Percentiles rank a stretch among this genome's conserved stretches.
Evolutionary conservation across 208 protist genomes (phyloP).

Genomic region (Spironucleus salmonicida): DNA sequence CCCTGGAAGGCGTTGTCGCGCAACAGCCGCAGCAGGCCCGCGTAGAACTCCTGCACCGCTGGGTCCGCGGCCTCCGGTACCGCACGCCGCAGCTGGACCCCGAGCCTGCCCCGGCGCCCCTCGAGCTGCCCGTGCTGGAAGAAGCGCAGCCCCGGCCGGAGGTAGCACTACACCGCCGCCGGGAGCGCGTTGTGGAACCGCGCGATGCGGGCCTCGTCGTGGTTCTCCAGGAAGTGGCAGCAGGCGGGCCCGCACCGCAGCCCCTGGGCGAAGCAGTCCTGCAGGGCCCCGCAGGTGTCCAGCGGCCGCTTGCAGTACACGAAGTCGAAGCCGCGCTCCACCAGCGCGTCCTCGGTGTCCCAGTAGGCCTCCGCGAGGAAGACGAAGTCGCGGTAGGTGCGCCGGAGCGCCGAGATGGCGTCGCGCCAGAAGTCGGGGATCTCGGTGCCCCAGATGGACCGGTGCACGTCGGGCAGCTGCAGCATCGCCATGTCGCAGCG

Average conservation of each 20-base stretch:
- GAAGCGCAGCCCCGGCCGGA: constrained; percentile 31
- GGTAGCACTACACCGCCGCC: too few species aligned
- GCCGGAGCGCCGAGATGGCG: constrained; percentile 49
- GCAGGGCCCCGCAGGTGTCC: neutral
- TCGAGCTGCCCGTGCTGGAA: constrained; percentile 25
- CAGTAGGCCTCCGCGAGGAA: constrained; percentile 55
- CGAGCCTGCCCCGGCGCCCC: constrained; percentile 16
- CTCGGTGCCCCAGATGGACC: constrained; percentile 44
- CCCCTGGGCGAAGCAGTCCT: neutral
- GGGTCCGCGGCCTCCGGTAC: neutral
- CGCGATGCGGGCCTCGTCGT: constrained; percentile 23
- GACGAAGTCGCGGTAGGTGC: constrained; percentile 44
- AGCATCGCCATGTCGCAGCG: constrained; percentile 58
- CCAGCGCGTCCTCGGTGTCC: constrained; percentile 33
- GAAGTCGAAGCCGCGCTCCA: constrained; percentile 53
- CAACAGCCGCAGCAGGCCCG: too few species aligned
- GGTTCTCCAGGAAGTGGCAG: constrained; percentile 47
- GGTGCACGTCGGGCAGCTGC: constrained; percentile 49
- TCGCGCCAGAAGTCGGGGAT: constrained; percentile 47
- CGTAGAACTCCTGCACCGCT: neutral
- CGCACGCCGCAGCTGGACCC: constrained; percentile 31
- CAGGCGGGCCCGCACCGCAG: too few species aligned
- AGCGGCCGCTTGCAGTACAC: constrained; percentile 51
- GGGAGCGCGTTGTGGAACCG: too few species aligned
- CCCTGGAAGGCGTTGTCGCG: too few species aligned